phyloP scores from a whole-genome alignment of 495 filamentous ascomycete genomes.

The Cryomyces antarcticus region DNA sequence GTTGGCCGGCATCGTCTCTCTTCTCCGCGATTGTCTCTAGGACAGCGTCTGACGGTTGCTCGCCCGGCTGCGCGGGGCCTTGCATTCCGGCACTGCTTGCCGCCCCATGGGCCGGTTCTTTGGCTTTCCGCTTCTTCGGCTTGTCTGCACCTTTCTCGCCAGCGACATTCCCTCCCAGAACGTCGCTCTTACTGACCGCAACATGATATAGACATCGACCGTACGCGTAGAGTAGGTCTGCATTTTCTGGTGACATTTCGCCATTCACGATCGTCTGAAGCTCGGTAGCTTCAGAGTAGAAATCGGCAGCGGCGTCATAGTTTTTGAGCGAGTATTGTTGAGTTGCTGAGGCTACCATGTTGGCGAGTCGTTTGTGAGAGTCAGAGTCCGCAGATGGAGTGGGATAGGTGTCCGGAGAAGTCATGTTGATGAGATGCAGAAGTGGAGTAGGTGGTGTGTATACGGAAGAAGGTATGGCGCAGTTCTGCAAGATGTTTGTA shows the following conservation, averaged over 20 bases:
- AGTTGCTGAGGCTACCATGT: slow-evolving; percentile 35
- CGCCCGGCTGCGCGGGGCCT: slow-evolving; percentile 8
- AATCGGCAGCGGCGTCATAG: slow-evolving; percentile 61
- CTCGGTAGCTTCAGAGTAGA: slow-evolving; percentile 73
- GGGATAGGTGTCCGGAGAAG: no score
- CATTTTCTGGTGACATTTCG: slow-evolving; percentile 74
- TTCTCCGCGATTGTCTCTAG: slow-evolving; percentile 23
- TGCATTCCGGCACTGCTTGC: slow-evolving; percentile 2
- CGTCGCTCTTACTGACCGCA: slow-evolving; percentile 82
- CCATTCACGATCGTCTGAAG: slow-evolving; percentile 82
- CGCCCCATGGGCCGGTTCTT: slow-evolving; percentile 3
- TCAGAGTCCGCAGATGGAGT: no score
- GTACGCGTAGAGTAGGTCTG: slow-evolving; percentile 82
- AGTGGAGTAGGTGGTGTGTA: no score
- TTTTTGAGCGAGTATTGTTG: slow-evolving; percentile 69
- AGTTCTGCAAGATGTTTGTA: no score
- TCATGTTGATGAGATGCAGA: no score
- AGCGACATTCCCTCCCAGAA: slow-evolving; percentile 65
- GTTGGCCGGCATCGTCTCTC: slow-evolving; percentile 19
- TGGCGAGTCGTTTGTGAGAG: slow-evolving; percentile 5
- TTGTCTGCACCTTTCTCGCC: slow-evolving; percentile 29
- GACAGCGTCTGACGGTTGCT: slow-evolving; percentile 24
- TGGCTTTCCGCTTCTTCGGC: slow-evolving; percentile 10
- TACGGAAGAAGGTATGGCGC: no score
- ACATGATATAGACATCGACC: slow-evolving; percentile 83